phyloP scores from a whole-genome alignment of 2,329 filamentous ascomycete genomes.

The Gremmenia infestans region DNA sequence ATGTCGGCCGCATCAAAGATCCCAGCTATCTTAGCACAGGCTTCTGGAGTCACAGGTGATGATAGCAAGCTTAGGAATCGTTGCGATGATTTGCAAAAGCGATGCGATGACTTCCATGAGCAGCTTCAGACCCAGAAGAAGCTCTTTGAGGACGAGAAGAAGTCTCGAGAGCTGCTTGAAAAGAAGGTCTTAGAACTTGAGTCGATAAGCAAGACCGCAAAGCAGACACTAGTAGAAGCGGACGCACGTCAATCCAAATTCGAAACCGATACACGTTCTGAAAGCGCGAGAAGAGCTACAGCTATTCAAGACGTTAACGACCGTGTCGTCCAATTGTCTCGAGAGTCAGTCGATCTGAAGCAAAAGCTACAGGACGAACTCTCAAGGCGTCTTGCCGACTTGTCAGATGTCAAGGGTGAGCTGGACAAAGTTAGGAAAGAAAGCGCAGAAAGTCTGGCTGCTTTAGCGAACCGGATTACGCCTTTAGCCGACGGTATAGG shows the following conservation, averaged over 20 bases:
- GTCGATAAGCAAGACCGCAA: not conserved
- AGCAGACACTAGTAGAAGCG: not conserved
- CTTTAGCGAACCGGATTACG: not conserved
- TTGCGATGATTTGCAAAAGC: constrained; percentile 3
- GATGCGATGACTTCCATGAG: constrained; percentile 4
- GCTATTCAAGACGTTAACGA: not conserved
- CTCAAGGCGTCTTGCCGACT: not conserved
- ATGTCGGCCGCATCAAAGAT: constrained; percentile 3
- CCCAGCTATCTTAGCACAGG: constrained; percentile 2
- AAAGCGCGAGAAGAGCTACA: not conserved
- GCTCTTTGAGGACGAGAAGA: constrained; percentile 7
- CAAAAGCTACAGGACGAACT: not conserved
- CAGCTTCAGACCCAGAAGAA: constrained; percentile 10
- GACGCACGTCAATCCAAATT: not conserved
- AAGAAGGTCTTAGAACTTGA: not conserved
- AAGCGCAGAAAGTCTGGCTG: not conserved
- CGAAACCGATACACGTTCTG: not conserved
- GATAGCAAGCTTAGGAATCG: constrained; percentile 1
- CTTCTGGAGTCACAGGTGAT: not conserved
- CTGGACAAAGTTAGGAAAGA: not conserved
- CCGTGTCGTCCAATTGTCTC: not conserved
- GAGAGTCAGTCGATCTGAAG: not conserved
- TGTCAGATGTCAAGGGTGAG: not conserved
- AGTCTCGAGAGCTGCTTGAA: not conserved
- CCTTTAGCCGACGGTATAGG: not conserved